Evolutionary conservation across 2,329 filamentous ascomycete genomes (phyloP).

Genomic region (Sphaerulina populicola): DNA sequence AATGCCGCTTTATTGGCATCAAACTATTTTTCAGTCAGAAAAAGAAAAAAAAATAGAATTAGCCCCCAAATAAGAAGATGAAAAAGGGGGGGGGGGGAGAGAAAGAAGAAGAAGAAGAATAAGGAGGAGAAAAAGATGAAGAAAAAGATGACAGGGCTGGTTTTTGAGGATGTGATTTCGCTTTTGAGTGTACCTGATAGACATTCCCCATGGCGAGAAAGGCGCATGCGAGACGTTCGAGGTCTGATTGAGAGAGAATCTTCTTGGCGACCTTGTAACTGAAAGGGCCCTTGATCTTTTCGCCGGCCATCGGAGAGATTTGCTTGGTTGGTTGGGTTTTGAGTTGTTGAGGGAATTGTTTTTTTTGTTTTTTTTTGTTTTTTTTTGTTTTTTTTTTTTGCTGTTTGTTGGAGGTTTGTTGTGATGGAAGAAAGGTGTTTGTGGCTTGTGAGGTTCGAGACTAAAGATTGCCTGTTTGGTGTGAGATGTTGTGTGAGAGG

Average conservation of each 20-base stretch:
- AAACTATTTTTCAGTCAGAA: conserved; percentile 11
- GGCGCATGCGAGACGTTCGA: conserved; percentile 21
- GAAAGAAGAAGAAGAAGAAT: not conserved
- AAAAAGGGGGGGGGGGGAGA: not conserved
- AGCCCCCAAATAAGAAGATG: not conserved
- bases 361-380: too few relatives aligned
- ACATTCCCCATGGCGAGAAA: conserved; percentile 12
- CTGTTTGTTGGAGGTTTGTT: too few relatives aligned
- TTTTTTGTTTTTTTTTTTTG: too few relatives aligned
- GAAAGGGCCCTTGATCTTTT: conserved; percentile 14
- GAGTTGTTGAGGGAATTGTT: too few relatives aligned
- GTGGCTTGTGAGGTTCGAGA: not conserved
- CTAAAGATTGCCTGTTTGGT: too few relatives aligned
- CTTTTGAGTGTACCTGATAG: too few relatives aligned
- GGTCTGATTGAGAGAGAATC: conserved; percentile 14
- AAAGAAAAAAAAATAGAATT: too few relatives aligned
- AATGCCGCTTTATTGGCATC: conserved; percentile 16
- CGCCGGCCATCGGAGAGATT: conserved; percentile 9
- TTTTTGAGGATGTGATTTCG: too few relatives aligned
- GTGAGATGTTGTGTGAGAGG: not conserved
- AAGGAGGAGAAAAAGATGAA: not conserved
- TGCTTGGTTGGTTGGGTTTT: not conserved
- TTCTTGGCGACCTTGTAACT: conserved; percentile 18
- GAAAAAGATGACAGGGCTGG: too few relatives aligned
- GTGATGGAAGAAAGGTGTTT: not conserved